These are phyloP conservation scores for Zygotorulaspora danielsina DNA, from an alignment of 805 yeast genomes.

Conservation along the genomic window DNA sequence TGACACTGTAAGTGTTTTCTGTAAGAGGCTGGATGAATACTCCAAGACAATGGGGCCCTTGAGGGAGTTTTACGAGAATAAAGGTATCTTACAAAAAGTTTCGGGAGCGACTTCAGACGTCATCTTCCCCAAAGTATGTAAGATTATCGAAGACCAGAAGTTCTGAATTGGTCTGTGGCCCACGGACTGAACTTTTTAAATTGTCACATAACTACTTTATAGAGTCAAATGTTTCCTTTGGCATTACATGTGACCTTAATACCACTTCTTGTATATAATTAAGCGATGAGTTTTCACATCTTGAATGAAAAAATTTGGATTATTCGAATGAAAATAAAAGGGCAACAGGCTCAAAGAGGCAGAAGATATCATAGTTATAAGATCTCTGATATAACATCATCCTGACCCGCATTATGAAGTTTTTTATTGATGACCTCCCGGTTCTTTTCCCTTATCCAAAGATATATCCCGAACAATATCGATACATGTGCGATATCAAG, in stretches of 20 bases:
- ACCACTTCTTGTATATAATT: too few relatives aligned
- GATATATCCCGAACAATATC: conserved; percentile 97
- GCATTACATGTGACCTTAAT: too few relatives aligned
- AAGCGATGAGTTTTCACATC: too few relatives aligned
- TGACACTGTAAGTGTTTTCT: conserved; percentile 72
- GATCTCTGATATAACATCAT: too few relatives aligned
- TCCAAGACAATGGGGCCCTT: conserved; percentile 57
- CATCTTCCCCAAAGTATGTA: conserved; percentile 65
- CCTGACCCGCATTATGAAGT: conserved; percentile 49
- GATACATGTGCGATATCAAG: conserved; percentile 94
- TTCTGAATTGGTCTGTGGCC: too few relatives aligned
- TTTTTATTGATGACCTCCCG: conserved; percentile 92
- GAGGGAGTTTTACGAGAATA: conserved; percentile 51
- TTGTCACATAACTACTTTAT: too few relatives aligned
- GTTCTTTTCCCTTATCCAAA: conserved; percentile 94
- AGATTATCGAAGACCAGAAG: conserved; percentile 31
- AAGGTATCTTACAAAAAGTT: conserved; percentile 51
- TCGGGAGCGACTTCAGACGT: conserved; percentile 80
- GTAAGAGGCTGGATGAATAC: conserved; percentile 61
- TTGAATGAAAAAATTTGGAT: too few relatives aligned
- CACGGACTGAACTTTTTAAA: too few relatives aligned
- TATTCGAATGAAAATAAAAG: too few relatives aligned
- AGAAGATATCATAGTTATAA: too few relatives aligned
- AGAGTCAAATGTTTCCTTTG: too few relatives aligned
- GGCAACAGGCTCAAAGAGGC: too few relatives aligned